Conservation (phyloP, 805 yeast species). For the Kluyveromyces lactis region DNA sequence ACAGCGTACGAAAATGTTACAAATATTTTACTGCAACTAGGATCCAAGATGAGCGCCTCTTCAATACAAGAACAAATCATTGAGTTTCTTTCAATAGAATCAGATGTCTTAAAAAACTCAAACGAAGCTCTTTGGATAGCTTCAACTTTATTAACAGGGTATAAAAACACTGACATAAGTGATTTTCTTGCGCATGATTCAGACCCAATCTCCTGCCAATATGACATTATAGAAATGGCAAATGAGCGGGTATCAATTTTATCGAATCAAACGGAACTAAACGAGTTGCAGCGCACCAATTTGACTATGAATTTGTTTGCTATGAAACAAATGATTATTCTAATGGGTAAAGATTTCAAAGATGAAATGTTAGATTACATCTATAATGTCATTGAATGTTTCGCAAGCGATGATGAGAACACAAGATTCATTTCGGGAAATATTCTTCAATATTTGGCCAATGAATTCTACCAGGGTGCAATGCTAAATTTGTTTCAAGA, state of each 20-base stretch:
- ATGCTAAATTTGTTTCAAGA: constrained; percentile 47
- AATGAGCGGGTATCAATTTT: constrained; percentile 1
- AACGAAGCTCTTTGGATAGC: constrained; percentile 31
- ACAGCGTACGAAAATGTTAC: background rate
- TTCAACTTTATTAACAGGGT: constrained; percentile 26
- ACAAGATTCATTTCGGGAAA: constrained; percentile 44
- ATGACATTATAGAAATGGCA: constrained; percentile 1
- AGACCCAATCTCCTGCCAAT: constrained; percentile 1
- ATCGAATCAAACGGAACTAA: background rate
- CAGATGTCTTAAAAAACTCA: constrained; percentile 2
- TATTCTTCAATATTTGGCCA: constrained; percentile 45
- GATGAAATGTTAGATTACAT: constrained; percentile 61
- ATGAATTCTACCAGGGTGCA: constrained; percentile 46
- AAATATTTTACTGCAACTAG: background rate
- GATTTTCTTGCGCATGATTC: constrained; percentile 8
- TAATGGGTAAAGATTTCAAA: constrained; percentile 33
- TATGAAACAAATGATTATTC: constrained; percentile 10
- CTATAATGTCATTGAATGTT: constrained; percentile 62
- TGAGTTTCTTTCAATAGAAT: constrained; percentile 7
- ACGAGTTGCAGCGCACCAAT: constrained; percentile 3
- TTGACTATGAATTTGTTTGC: constrained; percentile 13
- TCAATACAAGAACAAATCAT: constrained; percentile 9
- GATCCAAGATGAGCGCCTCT: background rate
- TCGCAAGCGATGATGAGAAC: constrained; percentile 47
- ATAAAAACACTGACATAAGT: constrained; percentile 9